These are phyloP conservation scores for Cordyceps militaris DNA, from an alignment of 2,329 filamentous ascomycete species.

Conservation along the genomic window DNA sequence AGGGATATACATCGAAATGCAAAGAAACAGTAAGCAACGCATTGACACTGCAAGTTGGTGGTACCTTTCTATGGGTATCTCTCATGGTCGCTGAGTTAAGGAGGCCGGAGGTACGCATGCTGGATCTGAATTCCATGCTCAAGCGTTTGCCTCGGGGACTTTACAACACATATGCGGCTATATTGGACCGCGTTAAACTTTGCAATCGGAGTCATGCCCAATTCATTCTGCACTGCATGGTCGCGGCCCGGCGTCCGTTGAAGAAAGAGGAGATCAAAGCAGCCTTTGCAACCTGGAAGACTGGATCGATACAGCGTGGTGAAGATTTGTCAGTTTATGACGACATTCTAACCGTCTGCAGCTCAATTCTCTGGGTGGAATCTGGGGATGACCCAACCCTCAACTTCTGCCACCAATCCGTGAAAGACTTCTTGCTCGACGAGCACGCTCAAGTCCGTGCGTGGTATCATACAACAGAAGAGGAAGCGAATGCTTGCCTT, in stretches of 20 bases:
- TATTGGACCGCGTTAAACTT: conserved; percentile 4
- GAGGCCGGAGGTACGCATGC: background rate
- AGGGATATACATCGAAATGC: background rate
- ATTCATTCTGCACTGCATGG: conserved; percentile 13
- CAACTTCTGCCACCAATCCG: conserved; percentile 14
- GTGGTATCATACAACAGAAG: conserved; percentile 10
- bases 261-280: conserved; percentile 8
- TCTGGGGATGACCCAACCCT: conserved; percentile 3
- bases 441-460: background rate
- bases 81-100: background rate
- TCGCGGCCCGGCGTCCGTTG: background rate
- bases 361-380: background rate
- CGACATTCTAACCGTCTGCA: conserved; percentile 10
- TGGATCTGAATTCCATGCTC: conserved; percentile 1
- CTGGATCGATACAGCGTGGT: background rate
- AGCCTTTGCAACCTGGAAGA: conserved; percentile 10
- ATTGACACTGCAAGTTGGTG: background rate
- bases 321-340: conserved; percentile 10
- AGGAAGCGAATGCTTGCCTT: conserved; percentile 4
- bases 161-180: conserved; percentile 8
- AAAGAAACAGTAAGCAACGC: background rate
- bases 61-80: conserved; percentile 8
- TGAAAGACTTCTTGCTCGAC: conserved; percentile 13
- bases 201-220: background rate
- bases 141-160: conserved; percentile 10